Evolutionary conservation across 2,329 filamentous ascomycete genomes (phyloP).

Genomic region (Aspergillus aculeatinus): DNA sequence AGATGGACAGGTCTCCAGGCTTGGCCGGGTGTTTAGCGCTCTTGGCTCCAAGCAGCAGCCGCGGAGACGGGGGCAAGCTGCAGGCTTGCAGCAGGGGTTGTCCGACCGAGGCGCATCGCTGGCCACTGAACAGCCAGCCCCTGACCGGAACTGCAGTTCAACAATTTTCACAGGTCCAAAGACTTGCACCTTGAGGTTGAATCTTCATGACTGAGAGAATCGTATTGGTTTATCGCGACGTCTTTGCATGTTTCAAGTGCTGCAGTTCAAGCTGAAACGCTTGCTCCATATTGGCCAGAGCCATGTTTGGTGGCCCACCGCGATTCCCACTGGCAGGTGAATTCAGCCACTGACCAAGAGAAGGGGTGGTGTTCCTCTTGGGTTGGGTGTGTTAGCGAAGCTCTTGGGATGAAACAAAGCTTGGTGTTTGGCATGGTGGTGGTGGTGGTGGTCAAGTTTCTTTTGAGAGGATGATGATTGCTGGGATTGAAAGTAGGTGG

Average conservation of each 20-base stretch:
- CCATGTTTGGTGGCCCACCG: background rate
- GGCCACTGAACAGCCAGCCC: background rate
- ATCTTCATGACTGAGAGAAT: conserved; percentile 31
- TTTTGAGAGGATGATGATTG: background rate
- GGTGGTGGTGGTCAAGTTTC: background rate
- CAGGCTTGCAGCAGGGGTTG: conserved; percentile 1
- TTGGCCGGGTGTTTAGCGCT: conserved; percentile 7
- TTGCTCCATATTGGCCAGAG: conserved; percentile 12
- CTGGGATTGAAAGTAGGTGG: background rate
- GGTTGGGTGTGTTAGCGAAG: background rate
- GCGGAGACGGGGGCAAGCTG: conserved; percentile 4
- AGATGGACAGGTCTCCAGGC: conserved; percentile 4
- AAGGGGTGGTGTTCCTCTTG: no score
- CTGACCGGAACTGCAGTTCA: background rate
- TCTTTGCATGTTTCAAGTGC: conserved; percentile 13
- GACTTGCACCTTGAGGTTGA: conserved; percentile 76
- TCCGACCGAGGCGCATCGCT: conserved; percentile 3
- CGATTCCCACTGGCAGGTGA: conserved; percentile 5
- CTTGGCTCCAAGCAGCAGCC: conserved; percentile 2
- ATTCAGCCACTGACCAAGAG: conserved; percentile 45
- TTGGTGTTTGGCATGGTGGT: background rate
- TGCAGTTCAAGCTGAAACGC: conserved; percentile 8
- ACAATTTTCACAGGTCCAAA: conserved; percentile 40
- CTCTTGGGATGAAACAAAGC: conserved; percentile 4
- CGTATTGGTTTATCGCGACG: background rate